Conservation (phyloP, 768 basidiomycete species). For the Neoboletus magnificus region DNA sequence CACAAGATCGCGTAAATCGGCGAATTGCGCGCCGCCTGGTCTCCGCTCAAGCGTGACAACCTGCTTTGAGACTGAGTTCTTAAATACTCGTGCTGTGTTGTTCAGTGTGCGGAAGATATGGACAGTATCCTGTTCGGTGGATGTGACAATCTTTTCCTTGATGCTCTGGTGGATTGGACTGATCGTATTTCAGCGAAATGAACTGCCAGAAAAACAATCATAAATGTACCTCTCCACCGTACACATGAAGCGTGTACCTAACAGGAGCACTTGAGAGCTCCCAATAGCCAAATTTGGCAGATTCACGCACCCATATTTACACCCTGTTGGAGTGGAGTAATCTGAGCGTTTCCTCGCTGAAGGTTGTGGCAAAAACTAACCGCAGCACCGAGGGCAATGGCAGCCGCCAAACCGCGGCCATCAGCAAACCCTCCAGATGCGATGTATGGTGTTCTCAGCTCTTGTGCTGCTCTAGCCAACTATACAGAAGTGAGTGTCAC, state of each 20-base stretch:
- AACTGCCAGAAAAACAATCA: not conserved
- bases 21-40: slow-evolving; percentile 84
- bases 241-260: slow-evolving; percentile 86
- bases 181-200: not conserved
- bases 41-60: slow-evolving; percentile 81
- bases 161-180: slow-evolving; percentile 87
- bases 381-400: slow-evolving; percentile 75
- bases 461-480: slow-evolving; percentile 84
- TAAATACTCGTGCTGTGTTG: slow-evolving; percentile 84
- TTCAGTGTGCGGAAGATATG: slow-evolving; percentile 88
- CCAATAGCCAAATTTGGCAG: not conserved
- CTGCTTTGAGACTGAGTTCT: slow-evolving; percentile 78
- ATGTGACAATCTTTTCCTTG: slow-evolving; percentile 84
- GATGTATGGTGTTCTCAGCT: slow-evolving; percentile 80
- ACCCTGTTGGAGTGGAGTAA: slow-evolving; percentile 44
- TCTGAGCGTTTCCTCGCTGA: not conserved
- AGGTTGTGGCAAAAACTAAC: slow-evolving; percentile 40
- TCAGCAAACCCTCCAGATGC: slow-evolving; percentile 92
- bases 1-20: slow-evolving; percentile 76
- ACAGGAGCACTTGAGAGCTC: not conserved
- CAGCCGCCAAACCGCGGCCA: slow-evolving; percentile 77
- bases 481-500: slow-evolving; percentile 26
- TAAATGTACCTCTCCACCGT: slow-evolving; percentile 68
- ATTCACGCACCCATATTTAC: slow-evolving; percentile 67
- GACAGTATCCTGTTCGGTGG: slow-evolving; percentile 77